Evolutionary conservation across 2,329 filamentous ascomycete genomes (phyloP).

Genomic region (Talaromyces pinophilus): DNA sequence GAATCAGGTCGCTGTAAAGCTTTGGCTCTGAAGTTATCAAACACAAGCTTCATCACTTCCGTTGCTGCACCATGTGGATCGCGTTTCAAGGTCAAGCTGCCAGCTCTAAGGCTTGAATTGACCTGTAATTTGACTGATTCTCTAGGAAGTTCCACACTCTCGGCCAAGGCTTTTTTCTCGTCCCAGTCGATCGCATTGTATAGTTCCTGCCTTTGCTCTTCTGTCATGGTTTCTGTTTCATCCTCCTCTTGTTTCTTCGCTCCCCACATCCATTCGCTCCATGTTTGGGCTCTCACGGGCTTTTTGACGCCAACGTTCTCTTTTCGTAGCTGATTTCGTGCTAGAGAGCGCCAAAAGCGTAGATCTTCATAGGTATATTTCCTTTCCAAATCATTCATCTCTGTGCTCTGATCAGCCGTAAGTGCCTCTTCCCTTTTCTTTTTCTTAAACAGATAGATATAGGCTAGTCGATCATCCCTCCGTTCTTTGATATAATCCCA

Average conservation of each 20-base stretch:
- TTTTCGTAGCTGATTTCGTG: constrained; percentile 90
- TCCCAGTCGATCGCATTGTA: constrained; percentile 99
- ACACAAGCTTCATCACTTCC: constrained; percentile 87
- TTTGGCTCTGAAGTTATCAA: constrained; percentile 91
- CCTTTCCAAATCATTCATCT: constrained; percentile 75
- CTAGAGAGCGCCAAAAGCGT: constrained; percentile 93
- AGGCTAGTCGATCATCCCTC: constrained; percentile 81
- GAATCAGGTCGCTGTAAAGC: constrained; percentile 89
- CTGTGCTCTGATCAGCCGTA: constrained; percentile 67
- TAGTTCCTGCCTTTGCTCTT: constrained; percentile 92
- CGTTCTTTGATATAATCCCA: constrained; percentile 95
- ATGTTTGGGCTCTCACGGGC: constrained; percentile 71
- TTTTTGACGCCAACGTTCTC: constrained; percentile 90
- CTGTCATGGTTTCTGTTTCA: constrained; percentile 84
- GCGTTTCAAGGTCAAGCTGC: constrained; percentile 90
- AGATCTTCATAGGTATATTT: constrained; percentile 94
- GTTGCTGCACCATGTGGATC: constrained; percentile 74
- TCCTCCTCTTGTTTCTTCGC: constrained; percentile 69
- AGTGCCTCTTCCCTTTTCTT: constrained; percentile 73
- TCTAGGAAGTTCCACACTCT: constrained; percentile 83
- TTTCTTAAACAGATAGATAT: constrained; percentile 96
- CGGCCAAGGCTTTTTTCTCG: constrained; percentile 85
- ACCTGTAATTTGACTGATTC: constrained; percentile 92
- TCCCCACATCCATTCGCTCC: constrained; percentile 92
- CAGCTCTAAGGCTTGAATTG: constrained; percentile 88